Evolutionary conservation across 345 rosid species (phyloP).

Genomic region (Rhizophora mangle): DNA sequence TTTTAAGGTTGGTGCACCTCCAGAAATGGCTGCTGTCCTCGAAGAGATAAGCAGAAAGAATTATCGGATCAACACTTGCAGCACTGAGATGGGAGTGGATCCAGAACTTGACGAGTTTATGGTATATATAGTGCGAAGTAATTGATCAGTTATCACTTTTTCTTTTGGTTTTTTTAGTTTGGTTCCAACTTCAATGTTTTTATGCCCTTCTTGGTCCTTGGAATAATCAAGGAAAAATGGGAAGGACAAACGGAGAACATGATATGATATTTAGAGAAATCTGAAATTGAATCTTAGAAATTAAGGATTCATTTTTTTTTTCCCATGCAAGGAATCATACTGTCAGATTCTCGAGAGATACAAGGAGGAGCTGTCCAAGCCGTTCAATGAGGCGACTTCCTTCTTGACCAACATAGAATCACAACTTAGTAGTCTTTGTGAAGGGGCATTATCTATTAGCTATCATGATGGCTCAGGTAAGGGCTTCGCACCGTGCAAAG

Average conservation of each 20-base stretch:
- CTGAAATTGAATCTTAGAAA: no score
- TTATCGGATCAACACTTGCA: conserved; percentile 15
- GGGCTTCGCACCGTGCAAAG: conserved; percentile 9
- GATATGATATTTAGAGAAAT: background rate
- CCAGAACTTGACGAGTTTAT: conserved; percentile 71
- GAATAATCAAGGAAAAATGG: conserved; percentile 3
- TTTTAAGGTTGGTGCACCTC: conserved; percentile 58
- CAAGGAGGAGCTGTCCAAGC: conserved; percentile 62
- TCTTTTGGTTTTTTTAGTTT: background rate
- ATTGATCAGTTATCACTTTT: background rate
- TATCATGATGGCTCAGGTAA: conserved; percentile 42
- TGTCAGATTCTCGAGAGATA: conserved; percentile 51
- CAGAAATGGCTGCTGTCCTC: conserved; percentile 42
- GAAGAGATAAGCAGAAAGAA: conserved; percentile 46
- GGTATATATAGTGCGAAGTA: conserved; percentile 25
- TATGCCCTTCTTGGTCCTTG: background rate
- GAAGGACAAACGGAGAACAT: background rate
- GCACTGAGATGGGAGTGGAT: conserved; percentile 46
- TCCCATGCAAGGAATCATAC: conserved; percentile 53
- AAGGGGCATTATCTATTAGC: conserved; percentile 32
- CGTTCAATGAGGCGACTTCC: conserved; percentile 52
- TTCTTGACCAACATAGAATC: conserved; percentile 61
- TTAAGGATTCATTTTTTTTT: background rate
- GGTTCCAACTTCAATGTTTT: background rate
- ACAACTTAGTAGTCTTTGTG: conserved; percentile 52